These are phyloP conservation scores for Diaporthe amygdali DNA, from an alignment of 2,329 filamentous ascomycete genomes.

Conservation along the genomic window DNA sequence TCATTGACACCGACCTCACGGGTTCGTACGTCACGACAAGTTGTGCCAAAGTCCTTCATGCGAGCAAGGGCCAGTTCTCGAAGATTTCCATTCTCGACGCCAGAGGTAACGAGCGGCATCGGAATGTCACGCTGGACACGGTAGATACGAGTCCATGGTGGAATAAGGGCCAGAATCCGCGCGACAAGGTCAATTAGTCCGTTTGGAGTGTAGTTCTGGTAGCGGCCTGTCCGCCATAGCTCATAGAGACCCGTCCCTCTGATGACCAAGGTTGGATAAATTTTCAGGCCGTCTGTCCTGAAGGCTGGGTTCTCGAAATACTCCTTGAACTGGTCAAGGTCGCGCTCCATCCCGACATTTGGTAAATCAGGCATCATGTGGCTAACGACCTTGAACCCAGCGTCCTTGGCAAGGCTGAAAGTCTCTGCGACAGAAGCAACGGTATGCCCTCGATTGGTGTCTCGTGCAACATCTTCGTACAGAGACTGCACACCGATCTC, in stretches of 20 bases:
- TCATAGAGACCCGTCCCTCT: constrained; percentile 96
- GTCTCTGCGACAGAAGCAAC: constrained; percentile 95
- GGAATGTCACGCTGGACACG: constrained; percentile 98
- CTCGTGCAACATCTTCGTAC: constrained; percentile 97
- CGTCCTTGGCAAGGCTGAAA: constrained; percentile 96
- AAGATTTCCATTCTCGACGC: constrained; percentile 96
- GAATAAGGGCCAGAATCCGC: constrained; percentile 91
- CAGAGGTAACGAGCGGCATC: constrained; percentile 99
- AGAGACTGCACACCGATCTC: constrained; percentile 96
- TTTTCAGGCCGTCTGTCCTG: constrained; percentile 95
- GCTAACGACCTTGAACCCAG: constrained; percentile 97
- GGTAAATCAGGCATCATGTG: constrained; percentile 99
- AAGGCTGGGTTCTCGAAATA: constrained; percentile 98
- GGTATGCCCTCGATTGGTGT: constrained; percentile 96
- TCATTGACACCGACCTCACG: constrained; percentile 98
- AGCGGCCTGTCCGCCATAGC: constrained; percentile 93
- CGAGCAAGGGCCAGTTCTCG: constrained; percentile 91
- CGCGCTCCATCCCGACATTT: constrained; percentile 97
- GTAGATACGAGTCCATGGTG: constrained; percentile 98
- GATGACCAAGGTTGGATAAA: constrained; percentile 97
- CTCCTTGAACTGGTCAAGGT: constrained; percentile 94
- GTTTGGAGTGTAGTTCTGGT: constrained; percentile 99
- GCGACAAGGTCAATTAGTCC: constrained; percentile 94
- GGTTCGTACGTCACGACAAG: constrained; percentile 94
- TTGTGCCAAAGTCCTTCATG: constrained; percentile 99